phyloP scores from a whole-genome alignment of 2,329 filamentous ascomycete genomes.

The Sarocladiaceae sp. region DNA sequence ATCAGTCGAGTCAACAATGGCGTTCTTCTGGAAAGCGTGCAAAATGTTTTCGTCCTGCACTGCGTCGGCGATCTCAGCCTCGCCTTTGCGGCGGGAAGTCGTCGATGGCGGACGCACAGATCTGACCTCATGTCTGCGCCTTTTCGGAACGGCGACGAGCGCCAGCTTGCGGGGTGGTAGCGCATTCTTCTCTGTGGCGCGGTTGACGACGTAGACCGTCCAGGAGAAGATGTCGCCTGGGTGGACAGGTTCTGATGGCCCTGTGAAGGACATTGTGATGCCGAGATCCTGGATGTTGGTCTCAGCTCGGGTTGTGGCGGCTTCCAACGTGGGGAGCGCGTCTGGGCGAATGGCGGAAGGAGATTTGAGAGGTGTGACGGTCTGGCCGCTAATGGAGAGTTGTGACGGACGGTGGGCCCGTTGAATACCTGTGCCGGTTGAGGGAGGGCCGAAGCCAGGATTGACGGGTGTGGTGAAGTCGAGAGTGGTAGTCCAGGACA shows the following conservation, averaged over 20 bases:
- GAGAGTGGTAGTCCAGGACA: conserved; percentile 64
- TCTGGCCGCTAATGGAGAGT: conserved; percentile 54
- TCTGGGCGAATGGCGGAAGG: conserved; percentile 56
- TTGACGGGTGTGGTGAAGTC: conserved; percentile 67
- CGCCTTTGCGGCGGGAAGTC: conserved; percentile 27
- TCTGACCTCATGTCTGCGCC: conserved; percentile 54
- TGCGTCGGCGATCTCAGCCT: conserved; percentile 54
- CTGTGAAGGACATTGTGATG: conserved; percentile 71
- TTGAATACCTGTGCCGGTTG: conserved; percentile 54
- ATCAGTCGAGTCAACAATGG: conserved; percentile 59
- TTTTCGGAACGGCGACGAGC: conserved; percentile 62
- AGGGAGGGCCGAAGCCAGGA: conserved; percentile 53
- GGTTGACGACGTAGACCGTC: conserved; percentile 73
- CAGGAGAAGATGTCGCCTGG: conserved; percentile 67
- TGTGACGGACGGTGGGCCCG: conserved; percentile 59
- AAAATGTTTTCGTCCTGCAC: conserved; percentile 69
- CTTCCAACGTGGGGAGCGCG: conserved; percentile 55
- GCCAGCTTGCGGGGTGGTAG: conserved; percentile 61
- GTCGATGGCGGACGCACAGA: conserved; percentile 51
- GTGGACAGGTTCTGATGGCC: conserved; percentile 50
- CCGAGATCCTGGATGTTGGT: conserved; percentile 56
- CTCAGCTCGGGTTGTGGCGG: conserved; percentile 42
- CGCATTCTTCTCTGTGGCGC: conserved; percentile 43
- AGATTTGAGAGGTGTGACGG: conserved; percentile 51
- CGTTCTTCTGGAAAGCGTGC: conserved; percentile 66